Evolutionary conservation across 768 basidiomycete species (phyloP), one percentile per base, ranked within the genome.

Genomic region (Boletus edulis): DNA sequence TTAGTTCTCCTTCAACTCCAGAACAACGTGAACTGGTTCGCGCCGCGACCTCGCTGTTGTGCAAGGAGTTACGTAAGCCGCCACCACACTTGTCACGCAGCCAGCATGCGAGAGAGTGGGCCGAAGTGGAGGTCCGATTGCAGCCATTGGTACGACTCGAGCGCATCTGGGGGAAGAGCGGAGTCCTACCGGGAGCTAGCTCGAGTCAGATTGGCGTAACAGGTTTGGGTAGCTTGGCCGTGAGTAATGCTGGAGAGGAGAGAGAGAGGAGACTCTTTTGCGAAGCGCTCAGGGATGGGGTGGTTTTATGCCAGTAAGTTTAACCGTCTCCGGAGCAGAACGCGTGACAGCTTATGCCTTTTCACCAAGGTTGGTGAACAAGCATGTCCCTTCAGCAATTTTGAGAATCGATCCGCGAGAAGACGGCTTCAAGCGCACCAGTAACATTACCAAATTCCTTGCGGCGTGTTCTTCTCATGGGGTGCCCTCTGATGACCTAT

Each of bases 251-350:
- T 29, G 86, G 85, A 35, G 91, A 89, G 71, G 91, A 92, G 59
- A 77, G 85, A 63, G 90, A 94, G 71, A 75, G 87, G 58, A 78
- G 77, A 50, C 68, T 82, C 32, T 96, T 94, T 63, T 76, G 78
- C 34, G 90, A 94, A 51, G 84, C 89, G 0, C 67, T 95, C 52
- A 74, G 84, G 62, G 94, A 96, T 73, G 94, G 94, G 1, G 88
- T 85, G 69, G 81, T 95, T 20, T 78, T 96, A 22, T 94, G 94
- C 84, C 86, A 91, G 94, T 95, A 66, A 75, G 93, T 85, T 35
- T 58, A 49, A 39, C 41, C 54, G 27, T 60, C 52, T 44, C 49
- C 39, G 53, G 43, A 31, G 58, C 49, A 48, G 42, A 44, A 32
- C 18, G 46, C 22, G 37, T 51, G 60, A 48, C 49, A 27, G 38